Conservation (phyloP, 495 filamentous ascomycete species). For the Melanomma pulvis-pyrius region DNA sequence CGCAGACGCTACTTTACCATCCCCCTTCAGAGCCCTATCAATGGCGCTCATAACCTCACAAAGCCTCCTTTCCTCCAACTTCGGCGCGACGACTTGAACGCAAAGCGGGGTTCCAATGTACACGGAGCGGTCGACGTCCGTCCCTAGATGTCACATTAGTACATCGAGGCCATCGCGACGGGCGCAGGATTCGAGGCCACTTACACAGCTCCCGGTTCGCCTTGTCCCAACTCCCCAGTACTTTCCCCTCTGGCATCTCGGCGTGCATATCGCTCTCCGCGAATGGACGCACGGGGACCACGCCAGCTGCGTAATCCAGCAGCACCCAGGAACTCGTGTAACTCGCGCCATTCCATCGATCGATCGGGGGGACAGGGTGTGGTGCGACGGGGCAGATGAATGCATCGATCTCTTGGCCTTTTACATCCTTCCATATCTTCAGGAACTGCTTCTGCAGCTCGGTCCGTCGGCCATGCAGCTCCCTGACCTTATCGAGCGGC, state of each 20-base stretch:
- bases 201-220: conserved; percentile 63
- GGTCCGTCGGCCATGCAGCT: conserved; percentile 55
- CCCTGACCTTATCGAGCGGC: conserved; percentile 49
- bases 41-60: conserved; percentile 58
- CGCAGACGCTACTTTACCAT: not conserved
- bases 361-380: conserved; percentile 60
- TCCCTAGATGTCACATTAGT: conserved; percentile 30
- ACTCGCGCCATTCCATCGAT: conserved; percentile 63
- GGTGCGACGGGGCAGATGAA: conserved; percentile 48
- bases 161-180: not conserved
- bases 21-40: conserved; percentile 39
- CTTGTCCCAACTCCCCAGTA: conserved; percentile 63
- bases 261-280: conserved; percentile 53
- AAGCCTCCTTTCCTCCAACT: conserved; percentile 60
- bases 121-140: conserved; percentile 56
- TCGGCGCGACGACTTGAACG: conserved; percentile 64
- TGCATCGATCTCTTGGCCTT: conserved; percentile 42
- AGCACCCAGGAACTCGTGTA: conserved; percentile 65
- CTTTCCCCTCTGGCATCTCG: conserved; percentile 47
- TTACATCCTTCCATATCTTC: conserved; percentile 55
- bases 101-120: conserved; percentile 61
- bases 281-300: conserved; percentile 59
- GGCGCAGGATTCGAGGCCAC: too few relatives aligned
- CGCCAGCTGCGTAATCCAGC: conserved; percentile 64
- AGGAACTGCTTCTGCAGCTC: conserved; percentile 59